Percentiles rank a stretch among this genome's conserved stretches.
phyloP scores from a whole-genome alignment of 805 yeast species.

The Candida manassasensis region DNA sequence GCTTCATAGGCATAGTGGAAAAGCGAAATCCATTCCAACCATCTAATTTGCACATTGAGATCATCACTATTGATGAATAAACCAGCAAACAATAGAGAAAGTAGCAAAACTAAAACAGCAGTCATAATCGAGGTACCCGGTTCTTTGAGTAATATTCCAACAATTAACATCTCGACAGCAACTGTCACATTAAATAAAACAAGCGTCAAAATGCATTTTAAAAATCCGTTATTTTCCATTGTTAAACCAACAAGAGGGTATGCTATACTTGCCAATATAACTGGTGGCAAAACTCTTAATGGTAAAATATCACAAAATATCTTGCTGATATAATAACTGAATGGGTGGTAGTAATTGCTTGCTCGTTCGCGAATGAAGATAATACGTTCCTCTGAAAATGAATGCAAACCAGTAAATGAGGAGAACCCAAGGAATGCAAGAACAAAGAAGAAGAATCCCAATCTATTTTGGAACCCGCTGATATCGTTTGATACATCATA shows the following conservation, averaged over 20 bases:
- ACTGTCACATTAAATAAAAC: constrained; percentile 84
- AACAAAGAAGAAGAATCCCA: constrained; percentile 89
- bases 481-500: constrained; percentile 82
- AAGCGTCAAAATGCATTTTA: constrained; percentile 63
- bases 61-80: constrained; percentile 81
- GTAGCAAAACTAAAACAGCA: constrained; percentile 78
- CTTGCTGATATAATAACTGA: constrained; percentile 80
- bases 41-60: constrained; percentile 47
- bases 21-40: constrained; percentile 79
- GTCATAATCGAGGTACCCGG: constrained; percentile 89
- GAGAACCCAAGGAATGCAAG: constrained; percentile 92
- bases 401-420: constrained; percentile 83
- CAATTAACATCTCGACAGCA: constrained; percentile 75
- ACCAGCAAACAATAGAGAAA: constrained; percentile 90
- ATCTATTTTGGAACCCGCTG: constrained; percentile 92
- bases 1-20: constrained; percentile 97
- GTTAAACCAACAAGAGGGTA: constrained; percentile 90
- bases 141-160: constrained; percentile 84
- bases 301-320: constrained; percentile 91
- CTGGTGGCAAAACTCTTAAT: constrained; percentile 86
- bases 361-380: constrained; percentile 91
- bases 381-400: constrained; percentile 83
- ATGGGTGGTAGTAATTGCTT: constrained; percentile 86
- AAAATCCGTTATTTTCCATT: constrained; percentile 68
- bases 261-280: constrained; percentile 69